Base-by-base conservation (phyloP, 1,284 basidiomycete genomes). In the Boletellus deceptivus region DNA sequence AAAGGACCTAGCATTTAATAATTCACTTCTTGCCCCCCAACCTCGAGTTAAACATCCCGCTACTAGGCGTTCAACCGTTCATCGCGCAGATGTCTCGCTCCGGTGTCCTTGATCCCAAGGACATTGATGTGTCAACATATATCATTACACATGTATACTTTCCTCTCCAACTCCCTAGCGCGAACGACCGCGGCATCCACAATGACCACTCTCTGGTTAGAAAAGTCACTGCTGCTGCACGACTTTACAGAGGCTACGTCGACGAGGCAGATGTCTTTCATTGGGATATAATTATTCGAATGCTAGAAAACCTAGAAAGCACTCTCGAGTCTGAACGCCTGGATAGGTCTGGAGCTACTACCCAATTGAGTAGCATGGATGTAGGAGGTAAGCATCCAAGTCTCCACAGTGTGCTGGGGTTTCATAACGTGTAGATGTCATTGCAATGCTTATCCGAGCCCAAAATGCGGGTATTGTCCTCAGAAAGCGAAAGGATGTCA, bases 81-180 rank as follows among this genome's bases (percentile, higher is more conserved):
- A 9, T 25, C 8, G 25, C 7, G 7, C 25, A 9, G 8, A 69
- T 72, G 54, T 75, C 71, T 74, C 75, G 74, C 6, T 31, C 22
- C 4, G 22, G 42, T 41, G 5, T 27, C 20, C 34, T 44, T 16
- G 38, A 46, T n/a, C 18, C 27, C 6, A 3, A 9, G 18, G 16
- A 47, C n/a, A 7, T 42, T 9, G 7, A 2, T 25, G 8, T 8
- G 2, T 25, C 25, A 9, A 8, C 25, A 25, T 25, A 25, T 25
- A 25, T 25, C 25, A 25, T 25, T 9, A 25, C 25, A 1, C 25
- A 25, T 25, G 25, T 25, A 8, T 25, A 8, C 25, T 25, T 6
- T 25, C 25, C 25, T 8, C 6, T 25, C 25, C 25, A 25, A 9
- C 25, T 25, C 8, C 25, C 25, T 2, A 8, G 8, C 7, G 25